Evolutionary conservation across 176 grass and related monocot genomes (phyloP), one percentile per base, ranked within the genome.

Genomic region (Thinopyrum elongatum): DNA sequence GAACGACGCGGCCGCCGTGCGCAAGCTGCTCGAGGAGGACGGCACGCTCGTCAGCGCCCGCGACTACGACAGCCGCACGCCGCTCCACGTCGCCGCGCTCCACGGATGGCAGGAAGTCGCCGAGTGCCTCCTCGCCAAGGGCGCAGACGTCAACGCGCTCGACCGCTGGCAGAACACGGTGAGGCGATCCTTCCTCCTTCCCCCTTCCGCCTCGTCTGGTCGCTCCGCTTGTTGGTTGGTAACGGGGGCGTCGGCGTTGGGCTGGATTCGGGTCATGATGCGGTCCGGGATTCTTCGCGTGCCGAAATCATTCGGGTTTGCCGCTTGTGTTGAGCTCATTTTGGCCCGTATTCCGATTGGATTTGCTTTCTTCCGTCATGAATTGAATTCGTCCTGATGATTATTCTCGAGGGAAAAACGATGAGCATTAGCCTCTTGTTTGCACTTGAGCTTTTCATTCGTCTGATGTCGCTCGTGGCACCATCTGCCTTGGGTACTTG

Each of bases 141-240:
- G 87, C n/a, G 94, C 97, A 70, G 90, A 96, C 82, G 89, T 99
- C 90, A 96, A 99, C 87, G 90, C 97, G 36, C 97, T 92, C 78
- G 97, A 99, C 77, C 97, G 97, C 0, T 99, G 97, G 94, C 93
- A 96, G 84, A 99, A 99, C 92, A 99, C 97, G 87, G 97, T 99
- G 41, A 35, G 34, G 34, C 34, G 78, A 4, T 58, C 58, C 39
- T n/a, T 28, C 22, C 12, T 22, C 10, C 27, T 25, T 16, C 6
- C 7, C 16, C 19, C 30, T 21, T 11, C 31, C 15, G 25, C 22
- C 42, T 29, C 22, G 4, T 71, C 44, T 78, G 11, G 5, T 38
- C 41, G 19, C 65, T 21, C 27, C 70, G 29, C 51, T 1, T 49
- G 1, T 57, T 21, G 51, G 57, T 70, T 42, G 81, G n/a, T 28